phyloP scores from a whole-genome alignment of 495 filamentous ascomycete species.

The Penicillium taxi region DNA sequence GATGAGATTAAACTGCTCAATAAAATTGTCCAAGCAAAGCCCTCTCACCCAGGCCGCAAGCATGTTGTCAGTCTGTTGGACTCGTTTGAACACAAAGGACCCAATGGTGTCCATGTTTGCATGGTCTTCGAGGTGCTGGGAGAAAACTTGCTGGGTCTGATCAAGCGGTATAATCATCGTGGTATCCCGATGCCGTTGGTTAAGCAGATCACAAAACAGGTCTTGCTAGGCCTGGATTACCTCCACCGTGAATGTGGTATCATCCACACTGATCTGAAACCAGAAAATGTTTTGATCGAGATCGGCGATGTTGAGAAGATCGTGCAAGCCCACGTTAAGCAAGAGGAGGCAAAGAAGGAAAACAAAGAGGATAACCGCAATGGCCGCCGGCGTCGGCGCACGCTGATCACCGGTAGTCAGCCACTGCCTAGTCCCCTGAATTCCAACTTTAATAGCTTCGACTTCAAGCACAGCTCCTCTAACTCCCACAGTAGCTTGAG shows the following conservation, averaged over 20 bases:
- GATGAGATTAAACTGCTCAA: constrained; percentile 98
- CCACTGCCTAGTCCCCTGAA: constrained; percentile 93
- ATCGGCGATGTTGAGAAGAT: constrained; percentile 98
- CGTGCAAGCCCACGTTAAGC: constrained; percentile 87
- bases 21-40: constrained; percentile 91
- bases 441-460: constrained; percentile 72
- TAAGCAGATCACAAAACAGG: constrained; percentile 98
- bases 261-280: constrained; percentile 97
- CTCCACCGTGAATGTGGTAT: constrained; percentile 97
- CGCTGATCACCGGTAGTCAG: constrained; percentile 94
- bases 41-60: constrained; percentile 81
- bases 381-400: constrained; percentile 83
- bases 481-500: constrained; percentile 76
- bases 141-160: constrained; percentile 89
- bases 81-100: constrained; percentile 95
- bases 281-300: constrained; percentile 97
- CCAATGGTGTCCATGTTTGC: constrained; percentile 92
- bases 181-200: constrained; percentile 94
- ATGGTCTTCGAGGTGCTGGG: constrained; percentile 99
- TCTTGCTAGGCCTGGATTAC: constrained; percentile 90
- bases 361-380: constrained; percentile 89
- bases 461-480: constrained; percentile 61
- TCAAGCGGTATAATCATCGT: constrained; percentile 97
- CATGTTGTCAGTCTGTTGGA: constrained; percentile 94
- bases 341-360: constrained; percentile 55